phyloP scores from a whole-genome alignment of 306 rosid species.

The Cicer bijugum region DNA sequence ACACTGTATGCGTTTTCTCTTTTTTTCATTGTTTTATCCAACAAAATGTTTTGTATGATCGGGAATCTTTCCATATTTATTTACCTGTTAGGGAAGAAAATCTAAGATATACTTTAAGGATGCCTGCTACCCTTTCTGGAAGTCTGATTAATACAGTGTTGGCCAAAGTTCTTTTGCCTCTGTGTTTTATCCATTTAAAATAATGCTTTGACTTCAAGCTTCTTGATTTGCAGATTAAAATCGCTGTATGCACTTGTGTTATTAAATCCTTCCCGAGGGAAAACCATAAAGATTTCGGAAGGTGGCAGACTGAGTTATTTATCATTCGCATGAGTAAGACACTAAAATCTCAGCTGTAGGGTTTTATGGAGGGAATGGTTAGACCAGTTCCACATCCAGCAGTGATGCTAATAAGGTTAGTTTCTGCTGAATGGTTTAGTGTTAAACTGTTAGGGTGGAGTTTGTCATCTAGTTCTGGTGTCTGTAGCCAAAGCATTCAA shows the following conservation, averaged over 20 bases:
- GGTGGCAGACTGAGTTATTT: conserved; percentile 8
- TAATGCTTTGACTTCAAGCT: conserved; percentile 23
- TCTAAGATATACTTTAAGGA: not conserved
- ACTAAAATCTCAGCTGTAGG: not conserved
- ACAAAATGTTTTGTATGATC: not conserved
- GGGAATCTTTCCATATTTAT: not conserved
- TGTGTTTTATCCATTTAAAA: conserved; percentile 5
- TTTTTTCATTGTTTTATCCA: conserved; percentile 10
- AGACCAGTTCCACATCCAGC: conserved; percentile 8
- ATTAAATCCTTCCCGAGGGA: conserved; percentile 7
- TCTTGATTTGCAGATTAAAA: conserved; percentile 35
- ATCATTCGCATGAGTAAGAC: conserved; percentile 17
- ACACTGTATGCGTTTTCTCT: not conserved
- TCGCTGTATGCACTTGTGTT: not conserved
- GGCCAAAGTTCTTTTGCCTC: not conserved
- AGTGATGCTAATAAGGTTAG: conserved; percentile 2
- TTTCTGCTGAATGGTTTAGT: conserved; percentile 23
- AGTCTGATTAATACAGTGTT: not conserved
- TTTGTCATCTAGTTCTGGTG: not conserved
- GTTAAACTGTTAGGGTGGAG: conserved; percentile 12
- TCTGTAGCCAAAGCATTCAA: not conserved
- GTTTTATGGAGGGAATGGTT: not conserved
- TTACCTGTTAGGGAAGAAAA: not conserved
- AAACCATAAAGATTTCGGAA: conserved; percentile 1
- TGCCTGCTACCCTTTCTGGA: not conserved